Conservation (phyloP, 192 early-diverging fungal genomes). For the Funneliformis mosseae region DNA sequence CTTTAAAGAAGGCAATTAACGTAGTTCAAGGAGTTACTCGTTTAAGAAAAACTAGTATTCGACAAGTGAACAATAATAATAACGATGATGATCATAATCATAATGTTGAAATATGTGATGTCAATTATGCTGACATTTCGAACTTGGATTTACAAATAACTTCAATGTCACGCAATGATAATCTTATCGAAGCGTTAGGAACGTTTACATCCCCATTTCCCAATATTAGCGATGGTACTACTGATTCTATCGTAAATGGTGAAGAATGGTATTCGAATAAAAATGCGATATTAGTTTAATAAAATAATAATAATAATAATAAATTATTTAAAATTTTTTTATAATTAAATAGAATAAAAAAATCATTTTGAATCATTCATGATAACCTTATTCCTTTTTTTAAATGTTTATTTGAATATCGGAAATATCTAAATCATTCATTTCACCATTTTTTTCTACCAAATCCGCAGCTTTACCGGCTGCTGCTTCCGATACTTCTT, state of each 20-base stretch:
- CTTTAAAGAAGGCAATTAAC: conserved; percentile 10
- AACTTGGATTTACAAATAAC: not conserved
- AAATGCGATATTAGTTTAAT: not conserved
- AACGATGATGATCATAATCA: not conserved
- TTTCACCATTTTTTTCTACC: not conserved
- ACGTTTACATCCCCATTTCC: not conserved
- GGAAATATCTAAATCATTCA: not conserved
- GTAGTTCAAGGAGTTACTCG: conserved; percentile 14
- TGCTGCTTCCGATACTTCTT: not conserved
- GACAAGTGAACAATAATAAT: not conserved
- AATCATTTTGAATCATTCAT: not conserved
- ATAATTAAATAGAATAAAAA: not conserved
- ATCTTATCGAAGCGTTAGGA: not conserved
- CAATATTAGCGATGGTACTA: not conserved
- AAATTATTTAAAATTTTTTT: too few species aligned
- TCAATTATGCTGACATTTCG: not conserved
- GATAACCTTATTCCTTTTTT: not conserved
- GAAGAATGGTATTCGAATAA: not conserved
- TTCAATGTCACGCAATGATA: not conserved
- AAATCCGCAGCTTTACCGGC: not conserved
- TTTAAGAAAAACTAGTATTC: not conserved
- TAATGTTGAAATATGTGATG: not conserved
- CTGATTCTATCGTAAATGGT: not conserved
- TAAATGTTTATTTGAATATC: conserved; percentile 14
- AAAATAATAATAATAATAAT: not conserved